Conservation (phyloP, 2,329 filamentous ascomycete species). For the Proliferodiscus dingleyae region DNA sequence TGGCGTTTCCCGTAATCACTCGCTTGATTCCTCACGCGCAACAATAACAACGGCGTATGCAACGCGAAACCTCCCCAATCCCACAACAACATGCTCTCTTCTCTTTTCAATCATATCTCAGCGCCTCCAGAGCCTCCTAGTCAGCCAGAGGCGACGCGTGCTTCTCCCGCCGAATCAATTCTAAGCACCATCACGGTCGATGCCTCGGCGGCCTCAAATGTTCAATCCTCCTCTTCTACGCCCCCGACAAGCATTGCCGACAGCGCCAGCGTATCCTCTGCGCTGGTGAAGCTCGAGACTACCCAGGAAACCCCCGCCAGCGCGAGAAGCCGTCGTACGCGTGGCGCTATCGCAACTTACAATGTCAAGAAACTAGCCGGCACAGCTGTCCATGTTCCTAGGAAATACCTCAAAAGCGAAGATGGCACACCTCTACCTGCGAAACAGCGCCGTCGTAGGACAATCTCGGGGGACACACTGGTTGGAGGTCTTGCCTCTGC, state of each 20-base stretch:
- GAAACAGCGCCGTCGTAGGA: slow-evolving; percentile 37
- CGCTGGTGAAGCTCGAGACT: slow-evolving; percentile 31
- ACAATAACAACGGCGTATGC: not conserved
- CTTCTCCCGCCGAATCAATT: slow-evolving; percentile 25
- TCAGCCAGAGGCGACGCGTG: slow-evolving; percentile 20
- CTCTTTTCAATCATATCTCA: slow-evolving; percentile 19
- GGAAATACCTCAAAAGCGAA: slow-evolving; percentile 40
- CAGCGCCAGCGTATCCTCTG: slow-evolving; percentile 51
- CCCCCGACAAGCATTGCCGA: slow-evolving; percentile 64
- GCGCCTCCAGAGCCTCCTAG: slow-evolving; percentile 12
- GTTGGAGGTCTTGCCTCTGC: slow-evolving; percentile 28
- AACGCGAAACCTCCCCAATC: slow-evolving; percentile 11
- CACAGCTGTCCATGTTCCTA: slow-evolving; percentile 50
- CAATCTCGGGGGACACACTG: slow-evolving; percentile 38
- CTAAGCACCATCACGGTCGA: slow-evolving; percentile 27
- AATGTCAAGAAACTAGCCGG: slow-evolving; percentile 61
- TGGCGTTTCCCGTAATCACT: not conserved
- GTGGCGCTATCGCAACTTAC: slow-evolving; percentile 56
- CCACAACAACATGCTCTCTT: slow-evolving; percentile 20
- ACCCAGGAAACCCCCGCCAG: not conserved
- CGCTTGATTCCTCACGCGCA: not conserved
- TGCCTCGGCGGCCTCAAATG: slow-evolving; percentile 20
- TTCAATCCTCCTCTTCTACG: slow-evolving; percentile 38
- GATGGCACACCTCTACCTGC: slow-evolving; percentile 28
- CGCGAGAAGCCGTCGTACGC: slow-evolving; percentile 48